These are phyloP conservation scores for Graphiopsis chlorocephala DNA, from an alignment of 2,329 filamentous ascomycete species.

Conservation along the genomic window DNA sequence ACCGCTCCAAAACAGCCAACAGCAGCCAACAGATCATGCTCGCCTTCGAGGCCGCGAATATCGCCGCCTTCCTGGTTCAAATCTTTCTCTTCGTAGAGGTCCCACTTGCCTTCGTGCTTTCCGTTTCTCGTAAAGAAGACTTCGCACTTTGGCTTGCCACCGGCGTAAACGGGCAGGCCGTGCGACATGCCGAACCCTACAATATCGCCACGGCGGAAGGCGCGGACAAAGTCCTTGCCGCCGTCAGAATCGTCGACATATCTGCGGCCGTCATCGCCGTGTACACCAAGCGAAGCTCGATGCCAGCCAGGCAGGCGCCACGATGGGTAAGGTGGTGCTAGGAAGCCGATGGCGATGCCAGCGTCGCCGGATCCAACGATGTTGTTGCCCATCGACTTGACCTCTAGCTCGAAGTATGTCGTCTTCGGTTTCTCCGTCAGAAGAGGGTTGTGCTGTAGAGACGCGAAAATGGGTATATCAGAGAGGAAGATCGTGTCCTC, in stretches of 20 bases:
- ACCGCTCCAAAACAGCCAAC: slow-evolving; percentile 70
- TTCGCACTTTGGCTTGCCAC: slow-evolving; percentile 47
- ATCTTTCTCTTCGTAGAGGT: slow-evolving; percentile 73
- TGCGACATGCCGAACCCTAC: slow-evolving; percentile 72
- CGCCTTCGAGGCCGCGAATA: slow-evolving; percentile 60
- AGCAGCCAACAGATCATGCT: slow-evolving; percentile 67
- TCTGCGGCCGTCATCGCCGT: slow-evolving; percentile 73
- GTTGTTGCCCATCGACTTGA: slow-evolving; percentile 45
- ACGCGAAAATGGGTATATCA: slow-evolving; percentile 67
- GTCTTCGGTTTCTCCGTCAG: slow-evolving; percentile 50
- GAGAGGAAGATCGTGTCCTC: slow-evolving; percentile 64
- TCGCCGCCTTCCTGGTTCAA: slow-evolving; percentile 56
- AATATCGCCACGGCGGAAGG: slow-evolving; percentile 64
- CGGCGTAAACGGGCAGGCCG: slow-evolving; percentile 25
- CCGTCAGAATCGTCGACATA: slow-evolving; percentile 75
- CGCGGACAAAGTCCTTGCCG: slow-evolving; percentile 63
- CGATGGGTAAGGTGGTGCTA: slow-evolving; percentile 70
- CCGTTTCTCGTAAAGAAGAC: slow-evolving; percentile 73
- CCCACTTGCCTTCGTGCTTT: slow-evolving; percentile 59
- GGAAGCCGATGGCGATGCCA: slow-evolving; percentile 66
- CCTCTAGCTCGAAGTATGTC: slow-evolving; percentile 70
- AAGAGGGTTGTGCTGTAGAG: slow-evolving; percentile 56
- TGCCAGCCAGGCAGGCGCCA: slow-evolving; percentile 83
- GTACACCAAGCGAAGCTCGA: slow-evolving; percentile 69
- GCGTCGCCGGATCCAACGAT: slow-evolving; percentile 41